phyloP scores from a whole-genome alignment of 805 yeast genomes.

The Suhomyces sp. region DNA sequence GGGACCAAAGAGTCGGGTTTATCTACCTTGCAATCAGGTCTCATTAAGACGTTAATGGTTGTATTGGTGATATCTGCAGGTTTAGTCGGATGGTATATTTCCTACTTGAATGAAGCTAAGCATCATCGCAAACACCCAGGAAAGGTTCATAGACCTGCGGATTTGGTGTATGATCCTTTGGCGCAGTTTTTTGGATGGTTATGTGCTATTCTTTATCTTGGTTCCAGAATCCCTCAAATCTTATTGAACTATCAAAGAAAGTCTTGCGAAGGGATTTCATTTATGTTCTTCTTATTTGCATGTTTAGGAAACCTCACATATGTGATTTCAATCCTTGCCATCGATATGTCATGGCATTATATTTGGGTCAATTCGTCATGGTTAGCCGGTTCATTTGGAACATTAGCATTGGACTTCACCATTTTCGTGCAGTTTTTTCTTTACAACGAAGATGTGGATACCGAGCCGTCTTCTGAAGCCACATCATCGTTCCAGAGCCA shows the following conservation, averaged over 20 bases:
- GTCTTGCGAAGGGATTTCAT: slow-evolving; percentile 93
- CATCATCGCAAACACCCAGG: slow-evolving; percentile 30
- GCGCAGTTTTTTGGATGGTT: slow-evolving; percentile 89
- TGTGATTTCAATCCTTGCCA: slow-evolving; percentile 78
- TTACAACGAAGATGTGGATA: slow-evolving; percentile 49
- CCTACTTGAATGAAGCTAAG: slow-evolving; percentile 49
- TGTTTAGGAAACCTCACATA: slow-evolving; percentile 92
- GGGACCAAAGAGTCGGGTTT: slow-evolving; percentile 9
- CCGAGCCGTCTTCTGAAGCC: too few species aligned
- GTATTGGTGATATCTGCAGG: slow-evolving; percentile 72
- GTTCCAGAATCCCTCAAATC: slow-evolving; percentile 92
- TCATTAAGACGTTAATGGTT: slow-evolving; percentile 52
- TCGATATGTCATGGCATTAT: slow-evolving; percentile 68
- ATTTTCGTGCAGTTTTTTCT: slow-evolving; percentile 85
- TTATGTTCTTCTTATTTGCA: slow-evolving; percentile 91
- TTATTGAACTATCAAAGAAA: slow-evolving; percentile 79
- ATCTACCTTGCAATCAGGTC: slow-evolving; percentile 20
- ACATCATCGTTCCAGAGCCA: slow-evolving; percentile 3
- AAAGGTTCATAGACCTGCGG: slow-evolving; percentile 32
- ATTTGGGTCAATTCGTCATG: slow-evolving; percentile 83
- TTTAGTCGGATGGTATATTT: slow-evolving; percentile 80
- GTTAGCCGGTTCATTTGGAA: slow-evolving; percentile 90
- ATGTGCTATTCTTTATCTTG: slow-evolving; percentile 73
- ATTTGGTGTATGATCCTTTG: slow-evolving; percentile 62
- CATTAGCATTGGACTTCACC: slow-evolving; percentile 76